Evolutionary conservation across 257 asterid genomes (phyloP), one percentile per base, ranked within the genome.

Genomic region (Plectranthus barbatus): DNA sequence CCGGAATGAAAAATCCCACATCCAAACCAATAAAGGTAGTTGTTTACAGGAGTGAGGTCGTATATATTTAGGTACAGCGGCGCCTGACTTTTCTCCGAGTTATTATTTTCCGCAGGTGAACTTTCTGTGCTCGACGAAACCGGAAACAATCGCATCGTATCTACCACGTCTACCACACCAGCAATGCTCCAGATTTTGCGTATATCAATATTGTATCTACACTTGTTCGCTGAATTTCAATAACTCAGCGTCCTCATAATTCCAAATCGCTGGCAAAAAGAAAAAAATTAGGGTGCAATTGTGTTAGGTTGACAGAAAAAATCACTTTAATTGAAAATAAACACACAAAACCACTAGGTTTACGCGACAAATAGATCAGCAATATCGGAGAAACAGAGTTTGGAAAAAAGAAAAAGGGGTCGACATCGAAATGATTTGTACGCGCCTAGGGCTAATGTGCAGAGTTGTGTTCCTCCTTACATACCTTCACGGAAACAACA

Each of bases 1-100:
- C 97, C 97, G 9, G 97, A 86, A 78, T 86, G 97, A 70, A 82
- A 89, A 63, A 89, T 82, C 41, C 97, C 97, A 33, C 85, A 78
- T 60, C 97, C 97, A 18, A 83, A 80, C 94, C 95, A 89, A 56
- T 89, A 89, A 13, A 89, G 83, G 50, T 86, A 89, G 80, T 81
- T 81, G 86, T 89, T 89, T 47, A 84, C 44, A 64, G 86, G 83
- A 36, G 95, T 89, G 66, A 89, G 88, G 78, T 89, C 97, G 66
- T 89, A 89, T 59, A 86, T 79, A 76, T 89, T 89, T 21, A 89
- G 82, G 76, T 84, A 86, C 74, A 89, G 62, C 62, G 64, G 64
- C n/a, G 82, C 79, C 33, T 74, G 72, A 57, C 64, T 86, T 62
- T 77, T 86, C 74, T 77, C 86, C 51, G 69, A 68, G 60, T 74